Percentiles rank a stretch among this genome's conserved stretches.
Evolutionary conservation across 305 asterid genomes (phyloP).

Genomic region (Ilex paraguariensis): DNA sequence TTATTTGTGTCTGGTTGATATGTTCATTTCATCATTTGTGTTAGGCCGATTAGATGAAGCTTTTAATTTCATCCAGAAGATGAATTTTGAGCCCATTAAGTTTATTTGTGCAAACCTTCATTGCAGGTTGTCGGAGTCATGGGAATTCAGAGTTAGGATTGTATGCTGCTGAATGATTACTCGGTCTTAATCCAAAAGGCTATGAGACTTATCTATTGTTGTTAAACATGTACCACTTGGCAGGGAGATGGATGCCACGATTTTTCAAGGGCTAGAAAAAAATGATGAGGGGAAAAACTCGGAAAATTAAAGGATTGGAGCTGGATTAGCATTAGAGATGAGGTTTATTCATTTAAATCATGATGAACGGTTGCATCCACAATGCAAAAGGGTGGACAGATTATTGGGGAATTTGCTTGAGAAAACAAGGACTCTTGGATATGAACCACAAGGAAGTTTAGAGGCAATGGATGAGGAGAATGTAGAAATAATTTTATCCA

Average conservation of each 20-base stretch:
- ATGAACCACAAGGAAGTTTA: conserved; percentile 24
- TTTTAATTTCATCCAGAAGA: conserved; percentile 51
- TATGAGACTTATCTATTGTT: conserved; percentile 54
- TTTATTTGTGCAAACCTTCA: conserved; percentile 67
- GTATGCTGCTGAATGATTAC: conserved; percentile 72
- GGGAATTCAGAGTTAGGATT: conserved; percentile 62
- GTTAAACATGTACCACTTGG: conserved; percentile 64
- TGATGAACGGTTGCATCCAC: conserved; percentile 23
- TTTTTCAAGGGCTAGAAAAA: conserved; percentile 69
- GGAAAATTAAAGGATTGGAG: conserved; percentile 67
- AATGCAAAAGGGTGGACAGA: conserved; percentile 23
- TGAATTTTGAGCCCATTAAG: conserved; percentile 52
- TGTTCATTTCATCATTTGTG: conserved; percentile 61
- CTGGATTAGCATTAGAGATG: conserved; percentile 47
- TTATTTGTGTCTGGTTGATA: conserved; percentile 64
- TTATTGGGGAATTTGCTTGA: conserved; percentile 45
- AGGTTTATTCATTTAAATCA: conserved; percentile 54
- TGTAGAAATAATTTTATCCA: conserved; percentile 15
- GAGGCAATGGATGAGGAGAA: conserved; percentile 26
- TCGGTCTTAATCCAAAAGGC: conserved; percentile 60
- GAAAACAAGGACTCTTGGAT: conserved; percentile 40
- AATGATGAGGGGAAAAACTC: conserved; percentile 53
- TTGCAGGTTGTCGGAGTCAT: conserved; percentile 83
- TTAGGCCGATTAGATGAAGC: conserved; percentile 75
- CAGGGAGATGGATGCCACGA: conserved; percentile 55